These are phyloP conservation scores for Balamuthia mandrillaris DNA, from an alignment of 208 protist species.

Conservation along the genomic window DNA sequence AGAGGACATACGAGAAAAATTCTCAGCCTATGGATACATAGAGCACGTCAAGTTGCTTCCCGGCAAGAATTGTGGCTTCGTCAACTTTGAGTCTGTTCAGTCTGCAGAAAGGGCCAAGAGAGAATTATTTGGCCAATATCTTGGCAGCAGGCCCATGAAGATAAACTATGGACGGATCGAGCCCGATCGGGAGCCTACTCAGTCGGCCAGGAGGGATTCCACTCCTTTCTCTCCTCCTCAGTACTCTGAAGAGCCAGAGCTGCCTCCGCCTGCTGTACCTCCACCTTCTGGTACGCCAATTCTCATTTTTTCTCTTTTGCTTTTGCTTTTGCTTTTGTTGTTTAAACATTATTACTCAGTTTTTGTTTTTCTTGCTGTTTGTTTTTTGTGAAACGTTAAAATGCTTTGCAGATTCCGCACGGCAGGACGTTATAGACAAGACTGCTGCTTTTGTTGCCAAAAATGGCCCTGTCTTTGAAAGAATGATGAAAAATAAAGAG, in stretches of 20 bases:
- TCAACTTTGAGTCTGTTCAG: slow-evolving; percentile 40
- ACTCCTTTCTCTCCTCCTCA: no score
- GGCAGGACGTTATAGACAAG: slow-evolving; percentile 16
- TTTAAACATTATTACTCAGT: background rate
- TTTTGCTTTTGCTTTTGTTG: background rate
- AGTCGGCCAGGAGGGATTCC: no score
- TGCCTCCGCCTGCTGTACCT: no score
- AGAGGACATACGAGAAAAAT: slow-evolving; percentile 27
- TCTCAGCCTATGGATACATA: slow-evolving; percentile 35
- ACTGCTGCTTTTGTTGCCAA: slow-evolving; percentile 7
- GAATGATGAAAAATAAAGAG: slow-evolving; percentile 23
- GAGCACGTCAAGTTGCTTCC: slow-evolving; percentile 41
- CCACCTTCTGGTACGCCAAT: no score
- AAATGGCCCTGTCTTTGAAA: slow-evolving; percentile 16
- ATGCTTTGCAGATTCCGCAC: background rate
- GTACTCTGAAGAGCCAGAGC: no score
- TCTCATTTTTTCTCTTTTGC: background rate
- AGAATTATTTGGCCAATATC: background rate
- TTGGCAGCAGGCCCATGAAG: slow-evolving; percentile 4
- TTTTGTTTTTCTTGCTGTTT: background rate
- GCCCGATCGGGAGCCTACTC: no score
- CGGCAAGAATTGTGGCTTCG: slow-evolving; percentile 37
- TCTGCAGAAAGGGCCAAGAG: slow-evolving; percentile 4
- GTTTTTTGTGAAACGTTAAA: background rate
- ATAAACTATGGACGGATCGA: slow-evolving; percentile 41